These are phyloP conservation scores for Pichia sp. DNA, from an alignment of 1,139 yeast genomes.

Conservation along the genomic window DNA sequence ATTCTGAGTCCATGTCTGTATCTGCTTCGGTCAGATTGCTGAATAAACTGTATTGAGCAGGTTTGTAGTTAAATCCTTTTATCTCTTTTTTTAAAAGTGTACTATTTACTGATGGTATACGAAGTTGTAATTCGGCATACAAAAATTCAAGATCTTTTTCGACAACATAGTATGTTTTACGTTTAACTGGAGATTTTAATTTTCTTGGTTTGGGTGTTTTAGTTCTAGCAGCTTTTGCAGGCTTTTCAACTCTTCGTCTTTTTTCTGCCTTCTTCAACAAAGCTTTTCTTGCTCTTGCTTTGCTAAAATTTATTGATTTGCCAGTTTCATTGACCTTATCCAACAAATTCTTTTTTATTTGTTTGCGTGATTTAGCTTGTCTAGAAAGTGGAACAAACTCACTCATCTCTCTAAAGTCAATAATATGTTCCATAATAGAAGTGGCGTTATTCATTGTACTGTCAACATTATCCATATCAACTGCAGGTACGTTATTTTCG, in stretches of 20 bases:
- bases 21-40: conserved; percentile 4
- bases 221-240: not conserved
- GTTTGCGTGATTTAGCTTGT: no score
- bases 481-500: not conserved
- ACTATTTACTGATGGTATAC: conserved; percentile 5
- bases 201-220: not conserved
- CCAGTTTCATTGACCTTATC: no score
- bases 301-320: not conserved
- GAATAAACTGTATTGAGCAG: conserved; percentile 15
- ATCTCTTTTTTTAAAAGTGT: conserved; percentile 7
- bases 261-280: no score
- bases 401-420: conserved; percentile 1
- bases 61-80: conserved; percentile 18
- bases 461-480: conserved; percentile 1
- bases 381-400: not conserved
- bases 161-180: conserved; percentile 9
- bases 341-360: no score
- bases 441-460: conserved; percentile 6
- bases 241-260: not conserved
- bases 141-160: conserved; percentile 17
- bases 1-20: conserved; percentile 1
- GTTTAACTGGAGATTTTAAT: not conserved
- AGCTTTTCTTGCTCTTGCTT: not conserved
- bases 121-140: conserved; percentile 9
- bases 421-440: conserved; percentile 9